Base-by-base conservation (phyloP, 257 asterid genomes). In the Scutellaria minor region DNA sequence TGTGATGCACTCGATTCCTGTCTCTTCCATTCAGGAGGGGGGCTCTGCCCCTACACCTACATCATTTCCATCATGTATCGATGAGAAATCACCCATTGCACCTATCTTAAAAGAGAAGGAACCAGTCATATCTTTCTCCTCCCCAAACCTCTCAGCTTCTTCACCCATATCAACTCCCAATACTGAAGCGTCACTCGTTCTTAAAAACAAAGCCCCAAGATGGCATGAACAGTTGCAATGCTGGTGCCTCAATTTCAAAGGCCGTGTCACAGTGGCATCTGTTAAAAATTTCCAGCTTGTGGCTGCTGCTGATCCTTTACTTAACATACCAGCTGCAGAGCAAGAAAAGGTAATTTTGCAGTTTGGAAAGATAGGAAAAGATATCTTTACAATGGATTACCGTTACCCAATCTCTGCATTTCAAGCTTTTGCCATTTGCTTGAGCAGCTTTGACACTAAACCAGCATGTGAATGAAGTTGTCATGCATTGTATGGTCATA, bases 201-300 rank as follows among this genome's bases (percentile, higher is more conserved):
- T 93, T 5, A 87, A 85, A 53, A 93, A 93, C 84, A 93, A 93
- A 80, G 76, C 92, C 59, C 98, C 98, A 8, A 81, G 98, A 71
- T 93, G 98, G 98, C 98, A 93, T 66, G 98, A 93, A 60, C 97
- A 90, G 73, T 75, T 93, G 75, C 98, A 89, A 62, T 93, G 97
- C 85, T 93, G 97, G 98, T 93, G 98, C 85, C 65, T 93, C 13
- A 93, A 90, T 77, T 93, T 93, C 80, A 93, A 82, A 81, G 98
- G 98, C 48, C 90, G 98, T n/a, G 98, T 93, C 2, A 90, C 98
- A 0, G 98, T 93, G 64, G 98, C 97, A 18, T 93, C 97, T 11
- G 98, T 90, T 31, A 93, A 93, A 52, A 93, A 90, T 64, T 93
- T 93, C 82, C 96, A 87, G 87, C 98, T 93, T 8, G 96, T 86